Percentiles rank a stretch among this genome's conserved stretches.
Conservation (phyloP, 1,139 yeast genomes). For the Williopsis jadinii region DNA sequence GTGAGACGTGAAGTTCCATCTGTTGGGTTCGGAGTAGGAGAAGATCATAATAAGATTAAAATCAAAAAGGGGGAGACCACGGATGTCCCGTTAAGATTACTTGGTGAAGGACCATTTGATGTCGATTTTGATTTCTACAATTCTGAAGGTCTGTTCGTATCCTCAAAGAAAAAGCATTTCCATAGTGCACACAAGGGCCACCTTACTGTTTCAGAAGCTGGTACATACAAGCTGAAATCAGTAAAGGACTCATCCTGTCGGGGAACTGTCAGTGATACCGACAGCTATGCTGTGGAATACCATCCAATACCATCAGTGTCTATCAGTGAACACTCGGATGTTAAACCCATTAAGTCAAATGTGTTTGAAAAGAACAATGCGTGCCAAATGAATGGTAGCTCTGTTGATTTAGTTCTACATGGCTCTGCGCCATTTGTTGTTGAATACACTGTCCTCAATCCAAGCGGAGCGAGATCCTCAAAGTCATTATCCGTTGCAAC, state of each 20-base stretch:
- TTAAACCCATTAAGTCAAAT: slow-evolving; percentile 18
- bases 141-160: slow-evolving; percentile 24
- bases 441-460: slow-evolving; percentile 57
- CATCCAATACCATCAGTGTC: slow-evolving; percentile 50
- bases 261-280: slow-evolving; percentile 42
- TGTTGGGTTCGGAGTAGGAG: slow-evolving; percentile 36
- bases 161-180: slow-evolving; percentile 23
- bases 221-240: slow-evolving; percentile 52
- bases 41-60: slow-evolving; percentile 26
- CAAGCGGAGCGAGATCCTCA: slow-evolving; percentile 38
- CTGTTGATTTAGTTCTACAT: slow-evolving; percentile 40
- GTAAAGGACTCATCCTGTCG: slow-evolving; percentile 63
- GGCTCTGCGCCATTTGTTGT: slow-evolving; percentile 74
- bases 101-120: slow-evolving; percentile 45
- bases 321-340: slow-evolving; percentile 28
- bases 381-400: slow-evolving; percentile 43
- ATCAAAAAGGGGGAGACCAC: slow-evolving; percentile 58
- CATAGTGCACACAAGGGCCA: slow-evolving; percentile 32
- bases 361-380: slow-evolving; percentile 30
- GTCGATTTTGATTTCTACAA: slow-evolving; percentile 34
- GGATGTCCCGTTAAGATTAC: slow-evolving; percentile 50
- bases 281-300: slow-evolving; percentile 39
- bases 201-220: slow-evolving; percentile 46
- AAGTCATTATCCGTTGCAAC: slow-evolving; percentile 44
- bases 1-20: slow-evolving; percentile 66